Evolutionary conservation across 441 rosid genomes (phyloP).

Genomic region (Rhodomyrtus psidioides): DNA sequence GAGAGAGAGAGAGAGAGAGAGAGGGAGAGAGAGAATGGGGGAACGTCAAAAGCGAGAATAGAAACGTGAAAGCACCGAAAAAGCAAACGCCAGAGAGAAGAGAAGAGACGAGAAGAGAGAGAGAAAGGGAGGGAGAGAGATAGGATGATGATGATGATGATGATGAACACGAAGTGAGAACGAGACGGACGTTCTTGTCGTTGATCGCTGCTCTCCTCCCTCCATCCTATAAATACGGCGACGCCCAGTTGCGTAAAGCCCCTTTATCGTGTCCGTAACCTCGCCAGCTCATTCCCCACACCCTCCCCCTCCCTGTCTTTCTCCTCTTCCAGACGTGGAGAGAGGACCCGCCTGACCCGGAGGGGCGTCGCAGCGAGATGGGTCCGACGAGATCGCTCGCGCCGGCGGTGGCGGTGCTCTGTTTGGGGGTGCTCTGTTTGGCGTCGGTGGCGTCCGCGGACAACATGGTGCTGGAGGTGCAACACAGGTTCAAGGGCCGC

Average conservation of each 20-base stretch:
- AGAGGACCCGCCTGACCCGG: background rate
- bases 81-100: background rate
- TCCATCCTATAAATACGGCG: background rate
- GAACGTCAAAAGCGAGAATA: background rate
- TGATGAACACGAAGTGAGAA: background rate
- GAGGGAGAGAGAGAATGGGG: background rate
- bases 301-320: too few relatives aligned
- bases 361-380: background rate
- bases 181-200: background rate
- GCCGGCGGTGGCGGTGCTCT: background rate
- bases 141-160: background rate
- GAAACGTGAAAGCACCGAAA: background rate
- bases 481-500: constrained; percentile 49
- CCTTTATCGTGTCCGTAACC: background rate
- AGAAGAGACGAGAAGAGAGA: background rate
- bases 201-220: background rate
- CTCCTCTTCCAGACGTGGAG: too few relatives aligned
- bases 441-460: constrained; percentile 15
- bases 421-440: constrained; percentile 3
- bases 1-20: too few relatives aligned
- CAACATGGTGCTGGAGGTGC: constrained; percentile 48
- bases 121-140: too few relatives aligned
- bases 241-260: background rate
- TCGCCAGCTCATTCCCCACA: background rate
- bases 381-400: background rate